Base-by-base conservation (phyloP, 176 grass and related monocot species). In the Pontederia paniculata region DNA sequence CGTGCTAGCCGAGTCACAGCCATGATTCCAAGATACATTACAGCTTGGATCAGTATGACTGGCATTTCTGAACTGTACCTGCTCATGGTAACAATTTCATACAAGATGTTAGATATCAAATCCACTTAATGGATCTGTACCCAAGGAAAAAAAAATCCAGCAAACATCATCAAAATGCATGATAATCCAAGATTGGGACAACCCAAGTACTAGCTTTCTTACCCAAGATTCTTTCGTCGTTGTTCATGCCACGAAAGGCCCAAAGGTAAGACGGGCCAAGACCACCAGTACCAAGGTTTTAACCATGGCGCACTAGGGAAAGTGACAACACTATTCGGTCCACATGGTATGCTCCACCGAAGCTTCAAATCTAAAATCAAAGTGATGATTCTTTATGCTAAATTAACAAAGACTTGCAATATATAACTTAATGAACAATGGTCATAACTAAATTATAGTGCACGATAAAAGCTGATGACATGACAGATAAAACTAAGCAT, bases 231-330 rank as follows among this genome's bases (percentile, higher is more conserved):
- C 28, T 79, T 70, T 73, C 84, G 88, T 1, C 89, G 89, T 71
- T 85, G 81, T 73, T 89, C 83, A 54, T 95, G 89, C 89, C 89
- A 89, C 58, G 81, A 80, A 48, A 95, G 73, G 25, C 89, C 89
- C 70, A 95, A 60, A 14, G 89, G 89, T 71, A 95, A 74, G 66
- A 95, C 62, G 43, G 89, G 89, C 89, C 81, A 95, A 46, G 89
- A 95, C 89, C 89, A 95, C 89, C 89, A 95, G 60, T 95, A 95
- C 89, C 89, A 95, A 52, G 84, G 89, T 75, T 95, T 95, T 57
- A 89, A 85, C 81, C 81, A 95, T 42, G 89, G 89, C 25, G 84
- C 84, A 50, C 84, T 95, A 12, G 89, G 89, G 73, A 95, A 95
- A 72, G 89, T 95, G 73, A 95, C 69, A 5, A 95, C 78, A 42